phyloP scores from a whole-genome alignment of 257 asterid species.

The Mentha longifolia region DNA sequence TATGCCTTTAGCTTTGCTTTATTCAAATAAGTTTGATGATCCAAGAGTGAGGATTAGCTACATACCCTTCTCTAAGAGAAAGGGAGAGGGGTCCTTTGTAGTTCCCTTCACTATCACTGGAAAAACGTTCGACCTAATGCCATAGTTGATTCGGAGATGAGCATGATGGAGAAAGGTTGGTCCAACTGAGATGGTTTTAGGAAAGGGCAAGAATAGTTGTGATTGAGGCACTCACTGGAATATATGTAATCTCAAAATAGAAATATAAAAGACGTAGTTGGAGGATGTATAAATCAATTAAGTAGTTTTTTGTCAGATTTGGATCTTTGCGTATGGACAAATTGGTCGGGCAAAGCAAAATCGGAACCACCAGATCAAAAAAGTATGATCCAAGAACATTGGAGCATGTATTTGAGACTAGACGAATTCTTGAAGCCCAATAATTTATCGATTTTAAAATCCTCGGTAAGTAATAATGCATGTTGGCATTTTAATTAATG shows the following conservation, averaged over 20 bases:
- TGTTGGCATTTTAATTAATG: no score
- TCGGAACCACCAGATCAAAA: no score
- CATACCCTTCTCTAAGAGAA: slow-evolving; percentile 85
- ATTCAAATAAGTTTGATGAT: no score
- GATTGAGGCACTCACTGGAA: not conserved
- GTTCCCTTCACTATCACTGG: slow-evolving; percentile 74
- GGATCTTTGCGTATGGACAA: no score
- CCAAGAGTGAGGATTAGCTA: not conserved
- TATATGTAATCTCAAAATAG: not conserved
- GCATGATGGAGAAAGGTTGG: slow-evolving; percentile 81
- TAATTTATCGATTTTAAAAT: no score
- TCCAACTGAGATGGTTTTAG: slow-evolving; percentile 96
- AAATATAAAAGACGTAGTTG: not conserved
- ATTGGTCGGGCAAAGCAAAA: no score
- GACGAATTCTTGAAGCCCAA: no score
- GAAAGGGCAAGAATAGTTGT: slow-evolving; percentile 85
- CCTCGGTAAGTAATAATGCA: no score
- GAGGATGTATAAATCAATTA: no score
- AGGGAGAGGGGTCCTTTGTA: slow-evolving; percentile 86
- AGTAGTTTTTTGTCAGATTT: no score
- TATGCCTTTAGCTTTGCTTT: not conserved
- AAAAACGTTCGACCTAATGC: slow-evolving; percentile 91
- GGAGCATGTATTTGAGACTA: no score
- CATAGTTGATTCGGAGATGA: slow-evolving; percentile 88
- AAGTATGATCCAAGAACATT: no score